Evolutionary conservation across 345 rosid species (phyloP), one percentile per base, ranked within the genome.

Genomic region (Aurinia saxatilis): DNA sequence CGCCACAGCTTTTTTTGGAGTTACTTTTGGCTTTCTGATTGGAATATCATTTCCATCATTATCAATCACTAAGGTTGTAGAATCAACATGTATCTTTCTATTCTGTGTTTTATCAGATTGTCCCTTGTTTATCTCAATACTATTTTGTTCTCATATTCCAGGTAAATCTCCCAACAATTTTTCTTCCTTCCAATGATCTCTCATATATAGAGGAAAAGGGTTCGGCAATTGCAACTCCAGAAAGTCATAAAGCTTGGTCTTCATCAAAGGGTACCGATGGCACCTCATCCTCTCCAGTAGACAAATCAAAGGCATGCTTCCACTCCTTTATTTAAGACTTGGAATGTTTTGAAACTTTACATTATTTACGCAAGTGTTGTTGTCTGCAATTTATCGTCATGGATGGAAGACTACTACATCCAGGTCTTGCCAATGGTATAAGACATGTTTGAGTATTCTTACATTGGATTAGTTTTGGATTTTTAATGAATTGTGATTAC

Each of bases 31-130:
- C 37, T 89, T 92, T 80, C 50, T 84, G 7, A 41, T 92, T 55
- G 98, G 98, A 38, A 70, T 78, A 60, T 89, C 95, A 69, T 85
- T 83, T 64, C 96, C 95, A 29, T 60, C 84, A 8, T 68, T 87
- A 54, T 78, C 85, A 57, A 63, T 84, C 67, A 79, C 86, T 57
- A 87, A 87, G 95, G 98, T 92, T 58, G 25, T 21, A 16, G 31
- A 56, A 54, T 55, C 23, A 14, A 53, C 33, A 29, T 57, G 47
- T 27, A 30, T 34, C 9, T 37, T 40, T 50, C 44, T 33, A 15
- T 38, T 27, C 19, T 67, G 11, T 67, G 60, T 59, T 60, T 60
- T 16, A 14, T 52, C 27, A 16, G 34, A 42, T 17, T 0, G 40
- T 62, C 4, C 15, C 3, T 58, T 50, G 29, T 23, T 63, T 34